A percentile compares a stretch with the other conserved stretches of the same genome.
These are phyloP conservation scores for Acacia confusa DNA, from an alignment of 306 rosid species.

Conservation along the genomic window DNA sequence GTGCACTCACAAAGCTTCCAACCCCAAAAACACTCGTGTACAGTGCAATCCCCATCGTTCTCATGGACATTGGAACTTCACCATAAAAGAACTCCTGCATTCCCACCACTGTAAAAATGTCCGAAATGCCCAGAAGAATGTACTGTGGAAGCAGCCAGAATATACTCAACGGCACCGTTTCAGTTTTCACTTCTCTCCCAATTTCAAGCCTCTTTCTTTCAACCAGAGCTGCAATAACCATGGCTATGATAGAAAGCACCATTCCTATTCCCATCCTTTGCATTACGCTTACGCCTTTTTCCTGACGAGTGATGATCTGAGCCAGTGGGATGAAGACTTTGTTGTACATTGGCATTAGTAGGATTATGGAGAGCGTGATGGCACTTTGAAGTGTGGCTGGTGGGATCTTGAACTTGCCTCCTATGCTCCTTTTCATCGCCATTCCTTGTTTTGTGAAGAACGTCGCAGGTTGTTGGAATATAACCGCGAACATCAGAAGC, in stretches of 20 bases:
- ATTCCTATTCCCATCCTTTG: constrained; percentile 95
- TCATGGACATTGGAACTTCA: constrained; percentile 83
- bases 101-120: constrained; percentile 91
- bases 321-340: constrained; percentile 65
- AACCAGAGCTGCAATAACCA: constrained; percentile 75
- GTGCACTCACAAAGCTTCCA: constrained; percentile 87
- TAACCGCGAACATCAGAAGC: constrained; percentile 94
- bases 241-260: constrained; percentile 78
- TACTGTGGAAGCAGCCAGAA: constrained; percentile 93
- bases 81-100: constrained; percentile 95
- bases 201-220: constrained; percentile 68
- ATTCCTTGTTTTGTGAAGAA: constrained; percentile 96
- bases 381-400: constrained; percentile 95
- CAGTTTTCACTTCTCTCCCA: constrained; percentile 33
- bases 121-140: constrained; percentile 78
- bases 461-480: constrained; percentile 86
- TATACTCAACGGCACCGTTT: constrained; percentile 63
- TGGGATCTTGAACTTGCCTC: constrained; percentile 70
- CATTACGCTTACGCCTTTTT: constrained; percentile 70
- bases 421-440: constrained; percentile 84
- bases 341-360: constrained; percentile 82
- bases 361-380: constrained; percentile 73
- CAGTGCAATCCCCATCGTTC: constrained; percentile 82
- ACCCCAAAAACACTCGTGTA: constrained; percentile 92
- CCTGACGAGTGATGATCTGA: constrained; percentile 46